Percentiles rank a stretch among this genome's conserved stretches.
Evolutionary conservation across 208 protist species (phyloP).

Genomic region (Herpetomonas samuelpessoai): DNA sequence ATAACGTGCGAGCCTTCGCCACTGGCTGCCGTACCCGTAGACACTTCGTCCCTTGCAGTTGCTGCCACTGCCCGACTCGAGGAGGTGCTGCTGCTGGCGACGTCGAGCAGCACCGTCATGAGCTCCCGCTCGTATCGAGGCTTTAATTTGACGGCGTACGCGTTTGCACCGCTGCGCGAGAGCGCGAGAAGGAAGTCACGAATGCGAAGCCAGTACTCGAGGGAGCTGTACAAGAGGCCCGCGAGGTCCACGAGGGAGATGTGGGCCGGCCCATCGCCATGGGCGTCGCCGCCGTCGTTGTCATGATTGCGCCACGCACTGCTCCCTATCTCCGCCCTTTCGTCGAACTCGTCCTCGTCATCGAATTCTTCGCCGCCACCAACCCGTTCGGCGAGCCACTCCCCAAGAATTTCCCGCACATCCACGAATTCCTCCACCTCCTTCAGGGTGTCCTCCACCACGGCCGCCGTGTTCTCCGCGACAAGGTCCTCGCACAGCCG

Average conservation of each 20-base stretch:
- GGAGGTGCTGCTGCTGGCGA: constrained; percentile 14
- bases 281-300: constrained; percentile 18
- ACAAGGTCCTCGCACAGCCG: constrained; percentile 75
- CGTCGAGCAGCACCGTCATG: constrained; percentile 50
- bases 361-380: constrained; percentile 9
- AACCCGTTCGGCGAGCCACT: constrained; percentile 25
- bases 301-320: constrained; percentile 3
- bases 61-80: neutral
- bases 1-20: neutral
- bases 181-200: constrained; percentile 63
- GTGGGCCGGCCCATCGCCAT: neutral
- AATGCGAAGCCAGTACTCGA: constrained; percentile 71
- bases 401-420: constrained; percentile 31
- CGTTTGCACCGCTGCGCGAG: constrained; percentile 54
- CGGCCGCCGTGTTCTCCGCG: constrained; percentile 66
- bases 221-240: constrained; percentile 35
- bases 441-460: constrained; percentile 55
- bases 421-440: constrained; percentile 79
- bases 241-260: constrained; percentile 20
- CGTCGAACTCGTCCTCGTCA: constrained; percentile 27
- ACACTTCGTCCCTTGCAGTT: neutral
- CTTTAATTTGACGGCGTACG: constrained; percentile 50
- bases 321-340: constrained; percentile 5
- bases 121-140: constrained; percentile 73
- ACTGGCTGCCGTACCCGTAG: too few relatives aligned